Percentiles rank a stretch among this genome's conserved stretches.
Conservation (phyloP, 106 monocot species). For the Dendrobium nobile region DNA sequence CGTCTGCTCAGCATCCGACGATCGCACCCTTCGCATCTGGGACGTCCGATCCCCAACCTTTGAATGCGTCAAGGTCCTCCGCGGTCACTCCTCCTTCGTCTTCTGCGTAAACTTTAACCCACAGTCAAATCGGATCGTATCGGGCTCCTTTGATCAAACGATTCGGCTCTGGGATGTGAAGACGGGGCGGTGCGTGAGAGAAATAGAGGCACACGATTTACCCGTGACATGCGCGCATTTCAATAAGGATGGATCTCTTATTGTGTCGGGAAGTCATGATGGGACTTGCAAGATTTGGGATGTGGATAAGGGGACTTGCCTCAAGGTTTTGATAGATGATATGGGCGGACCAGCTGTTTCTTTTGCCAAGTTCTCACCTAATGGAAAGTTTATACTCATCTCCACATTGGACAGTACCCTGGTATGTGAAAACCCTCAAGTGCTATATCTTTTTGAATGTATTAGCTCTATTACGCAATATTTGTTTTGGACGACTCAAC, state of each 20-base stretch:
- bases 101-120: slow-evolving; percentile 93
- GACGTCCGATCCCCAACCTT: slow-evolving; percentile 34
- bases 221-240: slow-evolving; percentile 84
- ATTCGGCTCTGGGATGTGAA: slow-evolving; percentile 73
- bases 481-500: no score
- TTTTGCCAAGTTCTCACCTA: slow-evolving; percentile 90
- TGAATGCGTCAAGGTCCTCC: slow-evolving; percentile 64
- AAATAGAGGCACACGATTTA: slow-evolving; percentile 53
- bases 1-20: slow-evolving; percentile 95
- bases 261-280: slow-evolving; percentile 88
- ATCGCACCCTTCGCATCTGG: slow-evolving; percentile 83
- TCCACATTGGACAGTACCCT: slow-evolving; percentile 70
- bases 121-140: slow-evolving; percentile 53
- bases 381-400: slow-evolving; percentile 88
- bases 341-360: slow-evolving; percentile 58
- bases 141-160: slow-evolving; percentile 73
- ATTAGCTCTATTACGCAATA: no score
- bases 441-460: neutral
- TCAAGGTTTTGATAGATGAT: slow-evolving; percentile 77
- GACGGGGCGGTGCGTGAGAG: slow-evolving; percentile 50
- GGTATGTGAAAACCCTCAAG: slow-evolving; percentile 21
- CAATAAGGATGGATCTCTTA: slow-evolving; percentile 64
- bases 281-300: slow-evolving; percentile 94
- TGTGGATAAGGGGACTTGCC: slow-evolving; percentile 49
- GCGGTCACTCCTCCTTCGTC: slow-evolving; percentile 70